Evolutionary conservation across 805 yeast species (phyloP), one percentile per base, ranked within the genome.

Genomic region (Myxozyma vanderwaltii): DNA sequence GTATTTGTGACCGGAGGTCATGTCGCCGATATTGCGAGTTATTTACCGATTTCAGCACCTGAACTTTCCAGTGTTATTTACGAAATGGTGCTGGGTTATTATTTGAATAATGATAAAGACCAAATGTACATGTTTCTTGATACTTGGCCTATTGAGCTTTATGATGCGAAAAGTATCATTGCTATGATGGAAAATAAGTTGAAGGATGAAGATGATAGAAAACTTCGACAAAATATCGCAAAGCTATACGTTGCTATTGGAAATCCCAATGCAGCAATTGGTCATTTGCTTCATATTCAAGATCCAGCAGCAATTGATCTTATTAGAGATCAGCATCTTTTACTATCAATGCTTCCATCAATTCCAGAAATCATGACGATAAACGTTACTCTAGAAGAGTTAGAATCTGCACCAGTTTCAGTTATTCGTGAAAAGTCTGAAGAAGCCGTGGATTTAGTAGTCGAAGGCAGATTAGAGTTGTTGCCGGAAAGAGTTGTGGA

Each of bases 401-500:
- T 82, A 1, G 67, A 71, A 8, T 69, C 71, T 2, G 69, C 79
- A 2, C 77, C 85, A 1, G 70, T 82, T 1, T 72, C 71, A 0
- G 71, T 75, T 4, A 61, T 86, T 1, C 71, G 75, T 23, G 68
- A 69, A 1, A 73, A 72, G 23, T 69, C 87, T 5, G 50, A 62
- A 1, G 80, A 79, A 15, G 72, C 84, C 0, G 75, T 89, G 5
- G 71, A 76, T 3, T 73, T 88, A 5, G 74, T 89, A 31, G 85
- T 86, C 2, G 82, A 81, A 10, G 82, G 82, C 50, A 76, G 89
- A 44, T 88, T 85, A 65, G 90, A 88, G 67, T 73, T 91, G 2
- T 63, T 77, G 1, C 87, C 96, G 0, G 65, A 69, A 1, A 70
- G 73, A 1, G 75, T 92, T 0, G 72, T 89, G 0, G 64, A 76